phyloP scores from a whole-genome alignment of 129 eudicot species.

The Artemisia argyi region DNA sequence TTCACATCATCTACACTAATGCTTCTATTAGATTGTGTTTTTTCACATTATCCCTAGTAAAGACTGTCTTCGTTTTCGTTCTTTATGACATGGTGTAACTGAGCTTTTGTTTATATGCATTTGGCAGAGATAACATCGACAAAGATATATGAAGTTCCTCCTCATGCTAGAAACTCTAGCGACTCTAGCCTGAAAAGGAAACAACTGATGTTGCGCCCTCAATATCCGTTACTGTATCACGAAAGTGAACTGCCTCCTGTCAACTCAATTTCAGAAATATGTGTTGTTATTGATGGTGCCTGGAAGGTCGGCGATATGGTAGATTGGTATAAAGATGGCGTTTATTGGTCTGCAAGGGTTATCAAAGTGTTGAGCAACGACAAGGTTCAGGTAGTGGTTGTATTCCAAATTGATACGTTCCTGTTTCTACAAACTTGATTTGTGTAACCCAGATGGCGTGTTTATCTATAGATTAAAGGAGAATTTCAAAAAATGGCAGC shows the following conservation, averaged over 20 bases:
- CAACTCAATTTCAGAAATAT: slow-evolving; percentile 36
- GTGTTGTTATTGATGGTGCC: slow-evolving; percentile 39
- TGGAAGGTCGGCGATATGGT: slow-evolving; percentile 72
- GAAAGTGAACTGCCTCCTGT: slow-evolving; percentile 31
- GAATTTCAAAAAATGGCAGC: too few species aligned
- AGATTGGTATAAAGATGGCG: slow-evolving; percentile 46
- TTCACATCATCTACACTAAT: background rate
- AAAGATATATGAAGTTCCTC: slow-evolving; percentile 39
- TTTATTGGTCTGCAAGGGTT: slow-evolving; percentile 67
- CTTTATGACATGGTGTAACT: background rate
- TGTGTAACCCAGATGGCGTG: too few species aligned
- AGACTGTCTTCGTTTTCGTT: too few species aligned
- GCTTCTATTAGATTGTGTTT: too few species aligned
- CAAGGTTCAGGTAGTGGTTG: slow-evolving; percentile 48
- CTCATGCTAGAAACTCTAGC: slow-evolving; percentile 18
- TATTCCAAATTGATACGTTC: too few species aligned
- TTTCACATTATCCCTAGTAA: too few species aligned
- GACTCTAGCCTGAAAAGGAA: slow-evolving; percentile 22
- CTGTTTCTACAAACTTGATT: too few species aligned
- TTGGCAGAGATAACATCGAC: slow-evolving; percentile 37
- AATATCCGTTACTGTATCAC: slow-evolving; percentile 41
- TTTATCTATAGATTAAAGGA: too few species aligned
- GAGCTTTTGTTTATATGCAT: slow-evolving; percentile 4
- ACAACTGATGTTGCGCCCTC: slow-evolving; percentile 63
- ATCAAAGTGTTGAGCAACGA: slow-evolving; percentile 36